Evolutionary conservation across 2,329 filamentous ascomycete genomes (phyloP), one percentile per base, ranked within the genome.

Genomic region (Arthrobotrys musiformis): DNA sequence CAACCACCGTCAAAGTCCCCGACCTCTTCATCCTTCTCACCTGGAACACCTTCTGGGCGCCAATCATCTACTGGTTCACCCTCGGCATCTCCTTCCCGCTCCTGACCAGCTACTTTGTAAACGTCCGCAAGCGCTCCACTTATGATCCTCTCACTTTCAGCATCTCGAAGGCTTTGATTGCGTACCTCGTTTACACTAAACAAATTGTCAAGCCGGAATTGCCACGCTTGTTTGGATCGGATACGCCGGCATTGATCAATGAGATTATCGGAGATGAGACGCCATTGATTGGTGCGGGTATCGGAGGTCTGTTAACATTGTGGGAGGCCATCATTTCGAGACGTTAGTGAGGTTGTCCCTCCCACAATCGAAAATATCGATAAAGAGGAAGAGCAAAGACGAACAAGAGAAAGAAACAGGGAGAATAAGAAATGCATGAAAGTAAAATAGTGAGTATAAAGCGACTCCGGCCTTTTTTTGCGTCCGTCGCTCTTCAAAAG

Each of bases 101-200:
- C 40, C 40, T 76, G 1, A 42, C 64, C 26, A 76, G 72, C 64
- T 76, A 76, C 58, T 76, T 76, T 61, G 58, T 76, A 28, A 76
- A 76, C 58, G 52, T 76, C 33, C 64, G 72, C 72, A 76, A 76
- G 37, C 46, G 60, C 22, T 63, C 63, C 48, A 76, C 72, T 8
- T 76, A 76, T 79, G 95, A 99, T 83, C 94, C 94, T 2, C 85
- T 98, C 82, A 92, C 91, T 22, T 99, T 96, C 85, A 97, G 94
- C 85, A 90, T 98, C 70, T 89, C 89, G 81, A 97, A 97, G 86
- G 94, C 91, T 0, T 83, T 98, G 67, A 84, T 94, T 74, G 90
- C 92, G 6, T 97, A 92, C 83, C 87, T 94, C 35, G 90, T 97
- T 17, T 97, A 94, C 82, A 89, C 87, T 8, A 89, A 91, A 82